phyloP scores from a whole-genome alignment of 169 alveolate genomes.

The Toxoplasma gondii region DNA sequence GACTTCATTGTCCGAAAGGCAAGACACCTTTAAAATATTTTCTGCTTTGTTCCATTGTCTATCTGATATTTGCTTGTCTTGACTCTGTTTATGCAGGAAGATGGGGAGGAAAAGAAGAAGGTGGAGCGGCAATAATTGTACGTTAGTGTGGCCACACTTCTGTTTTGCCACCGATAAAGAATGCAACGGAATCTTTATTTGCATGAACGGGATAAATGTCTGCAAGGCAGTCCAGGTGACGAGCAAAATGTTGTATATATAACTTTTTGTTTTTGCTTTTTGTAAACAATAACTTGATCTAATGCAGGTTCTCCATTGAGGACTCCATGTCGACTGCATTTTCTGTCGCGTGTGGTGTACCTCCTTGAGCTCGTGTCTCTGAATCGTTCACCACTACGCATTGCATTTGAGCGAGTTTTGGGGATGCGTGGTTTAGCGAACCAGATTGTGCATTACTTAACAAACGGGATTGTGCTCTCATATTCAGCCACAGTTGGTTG shows the following conservation, averaged over 20 bases:
- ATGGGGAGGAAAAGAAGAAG: neutral
- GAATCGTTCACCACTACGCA: too few relatives aligned
- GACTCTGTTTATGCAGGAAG: neutral
- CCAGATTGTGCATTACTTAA: too few relatives aligned
- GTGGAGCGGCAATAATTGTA: constrained; percentile 12
- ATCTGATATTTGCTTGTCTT: neutral
- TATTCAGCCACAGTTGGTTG: too few relatives aligned
- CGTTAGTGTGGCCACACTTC: neutral
- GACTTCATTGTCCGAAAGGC: neutral
- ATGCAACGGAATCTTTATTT: neutral
- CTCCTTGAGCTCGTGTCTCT: too few relatives aligned
- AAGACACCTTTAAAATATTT: neutral
- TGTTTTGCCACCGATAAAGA: constrained; percentile 4
- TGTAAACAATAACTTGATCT: neutral
- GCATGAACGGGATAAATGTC: neutral
- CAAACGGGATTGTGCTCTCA: too few relatives aligned
- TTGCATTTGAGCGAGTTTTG: too few relatives aligned
- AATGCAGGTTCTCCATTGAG: neutral
- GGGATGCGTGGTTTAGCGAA: too few relatives aligned
- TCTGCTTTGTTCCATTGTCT: neutral
- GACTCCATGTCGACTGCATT: neutral
- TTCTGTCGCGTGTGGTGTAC: too few relatives aligned
- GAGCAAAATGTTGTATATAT: too few relatives aligned
- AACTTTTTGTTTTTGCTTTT: too few relatives aligned
- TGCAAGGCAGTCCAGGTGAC: neutral